Percentiles rank a stretch among this genome's conserved stretches.
phyloP scores from a whole-genome alignment of 352 stramenopile species.

The Phytopythium cucurbitacearum region DNA sequence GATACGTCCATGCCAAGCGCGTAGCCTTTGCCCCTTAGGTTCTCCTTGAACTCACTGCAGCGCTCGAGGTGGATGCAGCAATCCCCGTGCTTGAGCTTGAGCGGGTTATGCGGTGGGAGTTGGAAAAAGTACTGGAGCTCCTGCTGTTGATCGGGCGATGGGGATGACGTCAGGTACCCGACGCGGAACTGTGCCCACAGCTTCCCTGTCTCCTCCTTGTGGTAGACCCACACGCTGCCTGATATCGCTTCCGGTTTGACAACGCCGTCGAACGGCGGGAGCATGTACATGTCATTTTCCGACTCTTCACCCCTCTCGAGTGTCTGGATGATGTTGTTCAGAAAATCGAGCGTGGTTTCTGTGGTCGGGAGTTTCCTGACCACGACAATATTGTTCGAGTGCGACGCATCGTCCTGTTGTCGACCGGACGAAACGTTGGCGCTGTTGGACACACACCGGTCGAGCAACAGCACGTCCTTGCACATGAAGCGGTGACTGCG shows the following conservation, averaged over 20 bases:
- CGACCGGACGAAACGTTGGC: constrained; percentile 20
- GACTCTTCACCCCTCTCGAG: neutral
- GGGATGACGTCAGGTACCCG: constrained; percentile 16
- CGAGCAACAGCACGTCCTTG: constrained; percentile 12
- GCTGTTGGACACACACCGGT: constrained; percentile 15
- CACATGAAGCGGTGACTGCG: constrained; percentile 25
- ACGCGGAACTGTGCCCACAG: constrained; percentile 17
- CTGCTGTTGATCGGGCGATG: constrained; percentile 16
- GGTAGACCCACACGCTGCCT: constrained; percentile 20
- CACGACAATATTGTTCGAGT: constrained; percentile 1
- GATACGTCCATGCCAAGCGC: constrained; percentile 18
- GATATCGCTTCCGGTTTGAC: constrained; percentile 9
- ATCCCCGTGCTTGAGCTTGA: constrained; percentile 16
- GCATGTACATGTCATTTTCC: constrained; percentile 19
- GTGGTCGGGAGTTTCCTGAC: neutral
- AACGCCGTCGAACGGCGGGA: constrained; percentile 10
- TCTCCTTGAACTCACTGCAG: constrained; percentile 14
- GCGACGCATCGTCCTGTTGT: neutral
- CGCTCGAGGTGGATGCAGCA: constrained; percentile 15
- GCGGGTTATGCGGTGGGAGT: constrained; percentile 22
- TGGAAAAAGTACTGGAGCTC: constrained; percentile 28
- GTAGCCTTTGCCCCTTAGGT: constrained; percentile 11
- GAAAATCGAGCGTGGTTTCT: constrained; percentile 15
- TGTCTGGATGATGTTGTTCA: constrained; percentile 15
- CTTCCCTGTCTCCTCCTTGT: neutral